Evolutionary conservation across 495 filamentous ascomycete species (phyloP), one percentile per base, ranked within the genome.

Genomic region (Hyaloscypha bicolor): DNA sequence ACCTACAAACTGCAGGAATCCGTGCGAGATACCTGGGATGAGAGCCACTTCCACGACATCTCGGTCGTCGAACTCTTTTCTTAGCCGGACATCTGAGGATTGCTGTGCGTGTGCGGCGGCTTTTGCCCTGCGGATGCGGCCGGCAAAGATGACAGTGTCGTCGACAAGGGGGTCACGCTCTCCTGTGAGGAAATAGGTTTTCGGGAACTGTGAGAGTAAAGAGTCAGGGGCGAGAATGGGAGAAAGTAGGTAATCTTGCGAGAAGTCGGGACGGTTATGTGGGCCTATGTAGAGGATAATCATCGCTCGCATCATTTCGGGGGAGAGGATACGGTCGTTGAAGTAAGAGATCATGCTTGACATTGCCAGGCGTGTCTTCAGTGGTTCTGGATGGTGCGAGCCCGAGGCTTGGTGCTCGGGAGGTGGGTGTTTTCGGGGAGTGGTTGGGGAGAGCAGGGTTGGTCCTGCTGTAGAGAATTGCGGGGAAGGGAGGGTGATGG

Each of bases 271-370:
- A 2, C 93, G 88, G 78, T 93, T 90, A 74, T 97, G 88, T 0
- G 94, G 94, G 19, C 95, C 96, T 69, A 99, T 90, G 74, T 99
- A 99, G 25, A 99, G 84, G 76, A 99, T 97, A 65, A 99, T 95
- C 95, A 99, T 98, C 33, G 93, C 93, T 60, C 95, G 90, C 90
- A 98, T 97, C 93, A 99, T 96, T 76, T 98, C 96, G 0, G 95
- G 96, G 0, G 92, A 93, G 30, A 99, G 83, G 42, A 99, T 91
- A 29, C 96, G 91, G 78, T 99, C 95, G 76, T 94, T 92, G 75
- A 97, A 95, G 79, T 98, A 99, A 12, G 94, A 96, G 62, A 99
- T 94, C 87, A 97, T 94, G n/a, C 88, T 92, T 0, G 93, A 92
- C 78, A 93, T 94, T 51, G 95, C 93, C 9, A 99, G 85, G 51